phyloP scores from a whole-genome alignment of 2,329 filamentous ascomycete species.

The Nemania sp. region DNA sequence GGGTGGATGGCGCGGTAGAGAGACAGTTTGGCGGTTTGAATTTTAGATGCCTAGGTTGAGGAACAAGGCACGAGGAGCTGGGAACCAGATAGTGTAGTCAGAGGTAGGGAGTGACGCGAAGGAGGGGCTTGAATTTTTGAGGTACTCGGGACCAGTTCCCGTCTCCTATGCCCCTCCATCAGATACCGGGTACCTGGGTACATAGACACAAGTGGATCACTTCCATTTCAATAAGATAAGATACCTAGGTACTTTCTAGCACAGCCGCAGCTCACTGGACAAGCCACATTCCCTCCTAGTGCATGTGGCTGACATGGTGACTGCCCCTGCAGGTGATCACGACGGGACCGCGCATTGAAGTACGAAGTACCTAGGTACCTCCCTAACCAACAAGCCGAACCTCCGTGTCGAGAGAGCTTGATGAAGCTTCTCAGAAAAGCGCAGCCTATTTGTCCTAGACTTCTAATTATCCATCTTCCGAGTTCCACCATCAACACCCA shows the following conservation, averaged over 20 bases:
- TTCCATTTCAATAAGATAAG: no score
- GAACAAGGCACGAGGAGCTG: background rate
- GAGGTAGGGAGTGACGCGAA: background rate
- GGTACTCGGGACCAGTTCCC: background rate
- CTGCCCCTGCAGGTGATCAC: background rate
- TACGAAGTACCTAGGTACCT: background rate
- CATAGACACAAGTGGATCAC: background rate
- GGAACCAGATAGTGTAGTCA: no score
- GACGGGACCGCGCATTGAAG: background rate
- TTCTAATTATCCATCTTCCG: background rate
- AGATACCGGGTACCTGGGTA: background rate
- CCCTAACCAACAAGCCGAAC: slow-evolving; percentile 3
- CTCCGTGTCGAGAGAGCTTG: slow-evolving; percentile 20
- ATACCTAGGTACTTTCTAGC: no score
- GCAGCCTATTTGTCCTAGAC: slow-evolving; percentile 8
- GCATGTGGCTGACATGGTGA: slow-evolving; percentile 3
- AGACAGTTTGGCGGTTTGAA: slow-evolving; percentile 41
- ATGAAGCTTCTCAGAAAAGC: slow-evolving; percentile 26
- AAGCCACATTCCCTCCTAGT: background rate
- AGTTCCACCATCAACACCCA: slow-evolving; percentile 3
- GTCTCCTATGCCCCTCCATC: slow-evolving; percentile 18
- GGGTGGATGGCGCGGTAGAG: slow-evolving; percentile 45
- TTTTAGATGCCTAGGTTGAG: background rate
- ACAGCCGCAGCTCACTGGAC: background rate
- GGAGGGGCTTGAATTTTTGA: slow-evolving; percentile 24